Evolutionary conservation across 306 rosid genomes (phyloP), one percentile per base, ranked within the genome.

Genomic region (Vigna angularis): DNA sequence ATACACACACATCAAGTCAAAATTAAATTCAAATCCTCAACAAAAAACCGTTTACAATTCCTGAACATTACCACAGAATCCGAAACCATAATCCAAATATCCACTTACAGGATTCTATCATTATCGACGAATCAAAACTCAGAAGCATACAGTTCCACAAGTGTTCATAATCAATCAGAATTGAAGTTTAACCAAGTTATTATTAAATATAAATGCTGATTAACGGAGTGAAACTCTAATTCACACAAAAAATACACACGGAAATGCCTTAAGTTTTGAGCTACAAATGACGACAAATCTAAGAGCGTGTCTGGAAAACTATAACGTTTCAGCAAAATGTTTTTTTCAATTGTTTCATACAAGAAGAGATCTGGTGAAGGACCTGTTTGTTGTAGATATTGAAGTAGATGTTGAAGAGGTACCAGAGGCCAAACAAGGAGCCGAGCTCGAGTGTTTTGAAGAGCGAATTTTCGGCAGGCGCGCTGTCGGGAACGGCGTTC

Each of bases 341-440:
- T 6, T 20, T 8, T 28, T 3, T 18, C 16, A 56, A 10, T 22
- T 1, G 16, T 56, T 56, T 56, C 13, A 45, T 3, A 45, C 1
- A 44, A 45, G 13, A 1, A 20, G 9, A 59, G 77, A 70, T 78
- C 76, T 48, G 14, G 5, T 0, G 70, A 14, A 52, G 73, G 9
- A 95, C 99, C 99, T 96, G 97, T 76, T 96, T 96, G 72, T 96
- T 96, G 81, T 90, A 93, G 86, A 96, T 93, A 66, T 96, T 96
- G 87, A 96, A 96, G 90, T 90, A 96, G 83, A 93, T 93, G 81
- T 96, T 96, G 83, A 96, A 96, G 80, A 96, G 84, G 84, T 77
- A 93, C 99, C 99, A 96, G 30, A 96, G 83, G 9, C 96, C 98
- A 45, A 96, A 93, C 79, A 96, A 74, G 78, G 86, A 2, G 3